Evolutionary conservation across 2,329 filamentous ascomycete species (phyloP).

Genomic region (Orbilia brochopaga): DNA sequence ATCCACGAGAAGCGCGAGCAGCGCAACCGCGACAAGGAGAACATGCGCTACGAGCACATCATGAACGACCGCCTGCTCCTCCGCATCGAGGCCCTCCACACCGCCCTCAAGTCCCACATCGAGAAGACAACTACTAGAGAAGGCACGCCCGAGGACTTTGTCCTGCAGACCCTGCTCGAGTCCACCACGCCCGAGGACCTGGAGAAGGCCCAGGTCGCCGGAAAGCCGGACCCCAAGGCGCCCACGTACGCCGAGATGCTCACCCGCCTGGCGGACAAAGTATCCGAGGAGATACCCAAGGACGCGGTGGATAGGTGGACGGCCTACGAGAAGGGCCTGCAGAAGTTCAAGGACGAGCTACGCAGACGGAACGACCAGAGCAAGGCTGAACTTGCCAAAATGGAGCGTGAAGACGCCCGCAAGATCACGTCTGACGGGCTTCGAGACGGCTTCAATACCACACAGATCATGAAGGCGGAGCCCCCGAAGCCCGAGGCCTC

Average conservation of each 20-base stretch:
- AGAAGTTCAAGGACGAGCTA: conserved; percentile 78
- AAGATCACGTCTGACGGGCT: conserved; percentile 95
- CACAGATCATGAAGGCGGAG: conserved; percentile 73
- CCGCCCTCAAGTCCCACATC: conserved; percentile 75
- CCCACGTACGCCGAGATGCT: conserved; percentile 97
- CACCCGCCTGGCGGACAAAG: conserved; percentile 91
- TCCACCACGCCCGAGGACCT: conserved; percentile 30
- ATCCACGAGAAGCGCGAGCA: conserved; percentile 90
- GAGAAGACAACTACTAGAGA: conserved; percentile 66
- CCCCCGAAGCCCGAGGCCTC: conserved; percentile 18
- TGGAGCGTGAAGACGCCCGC: conserved; percentile 81
- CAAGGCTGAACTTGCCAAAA: conserved; percentile 72
- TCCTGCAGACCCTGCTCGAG: conserved; percentile 89
- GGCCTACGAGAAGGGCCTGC: conserved; percentile 78
- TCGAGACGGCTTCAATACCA: conserved; percentile 88
- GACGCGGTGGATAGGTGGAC: conserved; percentile 71
- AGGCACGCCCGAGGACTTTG: conserved; percentile 74
- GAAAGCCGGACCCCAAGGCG: conserved; percentile 60
- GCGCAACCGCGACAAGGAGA: conserved; percentile 85
- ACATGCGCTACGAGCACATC: conserved; percentile 86
- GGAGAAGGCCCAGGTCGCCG: conserved; percentile 32
- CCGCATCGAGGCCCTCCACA: conserved; percentile 80
- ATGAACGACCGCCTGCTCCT: conserved; percentile 89
- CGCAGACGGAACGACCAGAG: conserved; percentile 77
- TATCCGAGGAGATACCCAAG: conserved; percentile 83